Conservation (phyloP, 2,329 filamentous ascomycete genomes). For the Sporothrix phasma region DNA sequence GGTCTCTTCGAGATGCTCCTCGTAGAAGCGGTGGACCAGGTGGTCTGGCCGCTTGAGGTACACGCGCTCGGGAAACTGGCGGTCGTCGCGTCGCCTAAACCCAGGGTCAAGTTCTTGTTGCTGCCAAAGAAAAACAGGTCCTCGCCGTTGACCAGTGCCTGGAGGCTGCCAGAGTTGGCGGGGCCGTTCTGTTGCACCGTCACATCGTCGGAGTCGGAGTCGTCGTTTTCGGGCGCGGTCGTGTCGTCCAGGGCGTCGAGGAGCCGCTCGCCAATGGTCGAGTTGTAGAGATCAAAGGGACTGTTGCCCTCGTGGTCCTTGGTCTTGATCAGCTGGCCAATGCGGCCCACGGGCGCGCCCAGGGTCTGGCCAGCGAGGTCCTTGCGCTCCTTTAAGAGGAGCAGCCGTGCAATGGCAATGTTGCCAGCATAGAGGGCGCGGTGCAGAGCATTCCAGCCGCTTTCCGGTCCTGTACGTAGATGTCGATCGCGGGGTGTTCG, state of each 20-base stretch:
- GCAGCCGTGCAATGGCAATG: constrained; percentile 69
- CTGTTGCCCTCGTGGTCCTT: constrained; percentile 94
- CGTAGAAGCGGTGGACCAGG: constrained; percentile 62
- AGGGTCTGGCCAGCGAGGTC: constrained; percentile 52
- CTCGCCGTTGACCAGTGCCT: constrained; percentile 44
- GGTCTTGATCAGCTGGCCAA: constrained; percentile 76
- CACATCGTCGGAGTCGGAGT: constrained; percentile 8
- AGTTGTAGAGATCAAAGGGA: constrained; percentile 84
- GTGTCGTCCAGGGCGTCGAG: constrained; percentile 33
- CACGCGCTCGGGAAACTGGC: constrained; percentile 84
- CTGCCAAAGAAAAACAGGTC: constrained; percentile 88
- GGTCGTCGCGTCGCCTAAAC: constrained; percentile 91
- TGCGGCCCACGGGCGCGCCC: constrained; percentile 47
- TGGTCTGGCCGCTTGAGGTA: constrained; percentile 65
- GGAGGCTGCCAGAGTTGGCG: constrained; percentile 15
- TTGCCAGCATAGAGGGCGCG: constrained; percentile 86
- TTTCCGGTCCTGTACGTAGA: constrained; percentile 85
- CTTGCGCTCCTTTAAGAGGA: constrained; percentile 67
- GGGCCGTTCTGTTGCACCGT: not conserved
- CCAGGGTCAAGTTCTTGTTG: constrained; percentile 88
- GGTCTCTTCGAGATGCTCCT: constrained; percentile 49
- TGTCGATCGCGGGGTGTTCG: constrained; percentile 70
- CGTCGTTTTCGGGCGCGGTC: not conserved
- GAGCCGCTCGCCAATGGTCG: constrained; percentile 73
- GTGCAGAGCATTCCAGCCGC: constrained; percentile 91